These are phyloP conservation scores for Fusarium anthophilum DNA, from an alignment of 2,329 filamentous ascomycete genomes.

Conservation along the genomic window DNA sequence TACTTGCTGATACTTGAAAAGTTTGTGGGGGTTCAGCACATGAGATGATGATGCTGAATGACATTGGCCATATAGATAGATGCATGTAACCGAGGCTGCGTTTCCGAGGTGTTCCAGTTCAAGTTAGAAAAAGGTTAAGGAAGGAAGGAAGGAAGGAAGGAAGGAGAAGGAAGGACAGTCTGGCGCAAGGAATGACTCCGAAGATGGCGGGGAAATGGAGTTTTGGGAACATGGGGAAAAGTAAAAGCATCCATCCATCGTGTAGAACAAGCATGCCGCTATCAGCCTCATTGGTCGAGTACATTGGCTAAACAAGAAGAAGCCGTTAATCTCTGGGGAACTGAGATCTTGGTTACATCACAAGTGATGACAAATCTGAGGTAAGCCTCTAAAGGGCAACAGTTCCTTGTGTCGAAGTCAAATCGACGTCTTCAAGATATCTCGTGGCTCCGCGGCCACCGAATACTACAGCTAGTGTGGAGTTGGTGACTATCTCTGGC, in stretches of 20 bases:
- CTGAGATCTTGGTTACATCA: background rate
- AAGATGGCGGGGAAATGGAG: slow-evolving; percentile 31
- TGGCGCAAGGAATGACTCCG: slow-evolving; percentile 30
- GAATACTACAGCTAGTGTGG: background rate
- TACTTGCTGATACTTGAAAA: slow-evolving; percentile 10
- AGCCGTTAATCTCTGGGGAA: background rate
- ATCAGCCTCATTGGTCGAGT: slow-evolving; percentile 17
- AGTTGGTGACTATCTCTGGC: background rate
- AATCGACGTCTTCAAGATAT: background rate
- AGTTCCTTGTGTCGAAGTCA: background rate
- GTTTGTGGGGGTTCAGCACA: background rate
- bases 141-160: background rate
- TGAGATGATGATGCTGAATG: background rate
- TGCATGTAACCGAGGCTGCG: slow-evolving; percentile 15
- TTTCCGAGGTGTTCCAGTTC: slow-evolving; percentile 7
- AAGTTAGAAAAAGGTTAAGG: slow-evolving; percentile 1
- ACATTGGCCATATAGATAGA: slow-evolving; percentile 13
- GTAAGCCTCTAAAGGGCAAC: slow-evolving; percentile 1
- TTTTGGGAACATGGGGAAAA: slow-evolving; percentile 42
- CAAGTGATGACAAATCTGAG: background rate
- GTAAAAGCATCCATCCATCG: slow-evolving; percentile 26
- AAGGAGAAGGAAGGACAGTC: slow-evolving; percentile 24
- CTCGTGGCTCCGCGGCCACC: background rate
- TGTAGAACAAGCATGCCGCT: slow-evolving; percentile 39
- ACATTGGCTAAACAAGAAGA: background rate